phyloP scores from a whole-genome alignment of 805 yeast genomes.

The Myxozyma sirexii region DNA sequence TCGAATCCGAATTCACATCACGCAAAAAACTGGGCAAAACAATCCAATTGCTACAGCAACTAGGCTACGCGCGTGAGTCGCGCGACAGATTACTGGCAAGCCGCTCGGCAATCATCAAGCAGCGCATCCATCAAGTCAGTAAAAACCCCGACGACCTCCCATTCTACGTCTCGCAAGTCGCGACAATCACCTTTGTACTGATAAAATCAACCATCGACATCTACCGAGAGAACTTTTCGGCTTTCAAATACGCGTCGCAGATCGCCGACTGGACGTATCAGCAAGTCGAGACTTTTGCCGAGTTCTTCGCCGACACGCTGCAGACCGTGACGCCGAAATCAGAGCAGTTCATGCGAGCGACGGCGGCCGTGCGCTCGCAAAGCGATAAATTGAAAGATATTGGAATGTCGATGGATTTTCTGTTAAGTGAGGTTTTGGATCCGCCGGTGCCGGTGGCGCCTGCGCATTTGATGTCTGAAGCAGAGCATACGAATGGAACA shows the following conservation, averaged over 20 bases:
- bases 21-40: slow-evolving; percentile 38
- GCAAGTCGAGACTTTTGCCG: slow-evolving; percentile 62
- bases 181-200: slow-evolving; percentile 63
- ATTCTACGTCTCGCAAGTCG: slow-evolving; percentile 59
- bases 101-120: slow-evolving; percentile 51
- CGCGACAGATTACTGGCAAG: slow-evolving; percentile 52
- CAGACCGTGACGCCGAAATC: slow-evolving; percentile 44
- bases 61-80: slow-evolving; percentile 54
- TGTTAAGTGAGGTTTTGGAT: slow-evolving; percentile 24
- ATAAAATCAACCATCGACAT: slow-evolving; percentile 60
- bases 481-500: neutral
- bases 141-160: slow-evolving; percentile 53
- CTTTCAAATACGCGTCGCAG: slow-evolving; percentile 52
- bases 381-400: slow-evolving; percentile 28
- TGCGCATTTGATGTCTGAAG: neutral
- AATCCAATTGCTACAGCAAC: slow-evolving; percentile 43
- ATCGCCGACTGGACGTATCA: slow-evolving; percentile 77
- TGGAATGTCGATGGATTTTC: slow-evolving; percentile 35
- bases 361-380: slow-evolving; percentile 26
- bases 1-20: slow-evolving; percentile 42
- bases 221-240: slow-evolving; percentile 56
- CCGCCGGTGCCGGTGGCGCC: neutral
- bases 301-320: slow-evolving; percentile 65
- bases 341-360: slow-evolving; percentile 16
- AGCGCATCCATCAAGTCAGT: slow-evolving; percentile 54